Base-by-base conservation (phyloP, 352 stramenopile genomes). In the Aphanomyces euteiches region DNA sequence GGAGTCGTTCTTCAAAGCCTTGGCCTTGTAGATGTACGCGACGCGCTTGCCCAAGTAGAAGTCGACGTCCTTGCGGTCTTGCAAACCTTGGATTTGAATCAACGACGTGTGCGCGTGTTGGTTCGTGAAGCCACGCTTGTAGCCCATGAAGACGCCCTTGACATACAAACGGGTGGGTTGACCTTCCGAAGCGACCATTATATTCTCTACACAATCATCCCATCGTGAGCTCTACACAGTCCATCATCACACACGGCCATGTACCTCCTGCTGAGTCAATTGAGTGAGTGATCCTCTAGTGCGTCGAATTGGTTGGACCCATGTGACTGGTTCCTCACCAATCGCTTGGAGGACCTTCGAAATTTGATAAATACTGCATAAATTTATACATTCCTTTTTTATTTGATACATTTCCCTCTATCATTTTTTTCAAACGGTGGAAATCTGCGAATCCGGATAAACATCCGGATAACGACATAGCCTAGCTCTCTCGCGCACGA, bases 1-100 rank as follows among this genome's bases (percentile, higher is more conserved):
- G 68, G 92, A 93, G 82, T 91, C 94, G 79, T 97, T 97, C 95
- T 95, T 97, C 69, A 93, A 76, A 67, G 82, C 84, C 83, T 95
- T 94, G 81, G 81, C 89, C 93, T 99, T 99, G 92, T 99, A 99
- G 79, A 99, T 99, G 91, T 99, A 99, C 47, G 97, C 98, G 75
- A 99, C 93, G 75, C 97, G 97, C 95, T 99, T 99, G 78, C 98
- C 98, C 65, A 99, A 85, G 90, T 99, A 99, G 78, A 99, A 99
- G 76, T 98, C 84, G 54, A 97, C 91, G 74, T 98, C 96, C 79
- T 99, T 96, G 83, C 98, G 99, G 81, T 96, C 94, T 75, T 98
- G 95, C 61, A 99, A 88, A 79, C 96, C 96, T 85, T 99, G 91
- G 82, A 99, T 98, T 89, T 99, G 99, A 78, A 99, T 93, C 59